Percentiles rank a stretch among this genome's conserved stretches.
phyloP scores from a whole-genome alignment of 2,329 filamentous ascomycete species.

The Ambrosiella xylebori region DNA sequence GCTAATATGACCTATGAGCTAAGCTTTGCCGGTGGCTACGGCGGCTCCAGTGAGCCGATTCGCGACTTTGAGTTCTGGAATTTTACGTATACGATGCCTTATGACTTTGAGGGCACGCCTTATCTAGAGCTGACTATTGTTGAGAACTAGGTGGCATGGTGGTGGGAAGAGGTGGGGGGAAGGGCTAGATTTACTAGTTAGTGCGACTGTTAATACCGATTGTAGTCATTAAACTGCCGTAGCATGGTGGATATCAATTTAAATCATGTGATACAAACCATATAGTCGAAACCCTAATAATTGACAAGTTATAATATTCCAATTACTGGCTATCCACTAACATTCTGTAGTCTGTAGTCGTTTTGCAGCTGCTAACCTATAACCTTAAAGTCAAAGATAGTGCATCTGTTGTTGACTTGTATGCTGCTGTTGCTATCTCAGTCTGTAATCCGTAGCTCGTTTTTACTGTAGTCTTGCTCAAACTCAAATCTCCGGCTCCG shows the following conservation, averaged over 20 bases:
- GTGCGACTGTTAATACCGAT: too few relatives aligned
- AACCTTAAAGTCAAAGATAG: too few relatives aligned
- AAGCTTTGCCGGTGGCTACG: constrained; percentile 25
- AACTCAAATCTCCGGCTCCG: constrained; percentile 26
- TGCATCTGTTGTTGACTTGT: background rate
- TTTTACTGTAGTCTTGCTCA: background rate
- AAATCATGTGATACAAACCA: too few relatives aligned
- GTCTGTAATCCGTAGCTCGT: background rate
- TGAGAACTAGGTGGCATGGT: background rate
- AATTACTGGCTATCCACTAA: too few relatives aligned
- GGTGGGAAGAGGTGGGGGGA: background rate
- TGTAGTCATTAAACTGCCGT: too few relatives aligned
- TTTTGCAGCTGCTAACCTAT: too few relatives aligned
- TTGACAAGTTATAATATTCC: too few relatives aligned
- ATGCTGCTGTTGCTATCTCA: background rate
- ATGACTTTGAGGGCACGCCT: constrained; percentile 15
- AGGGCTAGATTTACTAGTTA: background rate
- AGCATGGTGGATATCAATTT: too few relatives aligned
- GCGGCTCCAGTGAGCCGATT: constrained; percentile 19
- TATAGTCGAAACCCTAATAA: too few relatives aligned
- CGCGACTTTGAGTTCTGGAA: constrained; percentile 31
- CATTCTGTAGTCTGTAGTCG: too few relatives aligned
- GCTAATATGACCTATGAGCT: constrained; percentile 24
- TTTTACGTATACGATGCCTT: constrained; percentile 26
- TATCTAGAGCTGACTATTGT: constrained; percentile 7